Conservation (phyloP, 495 filamentous ascomycete species). For the Neurospora sp. region DNA sequence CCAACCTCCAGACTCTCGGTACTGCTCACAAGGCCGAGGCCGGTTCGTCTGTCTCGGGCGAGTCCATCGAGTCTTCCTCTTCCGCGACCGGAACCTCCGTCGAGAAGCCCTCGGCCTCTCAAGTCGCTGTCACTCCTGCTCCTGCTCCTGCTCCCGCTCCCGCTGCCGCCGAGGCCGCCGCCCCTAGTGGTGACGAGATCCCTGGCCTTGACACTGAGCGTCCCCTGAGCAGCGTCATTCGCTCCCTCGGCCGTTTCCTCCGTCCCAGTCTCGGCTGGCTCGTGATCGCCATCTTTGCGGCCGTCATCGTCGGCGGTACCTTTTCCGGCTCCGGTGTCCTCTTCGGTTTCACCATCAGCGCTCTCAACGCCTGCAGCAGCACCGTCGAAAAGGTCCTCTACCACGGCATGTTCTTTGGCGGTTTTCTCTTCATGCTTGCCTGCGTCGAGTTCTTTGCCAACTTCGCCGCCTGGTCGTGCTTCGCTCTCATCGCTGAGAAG, state of each 20-base stretch:
- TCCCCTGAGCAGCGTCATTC: slow-evolving; percentile 5
- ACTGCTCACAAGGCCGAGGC: not conserved
- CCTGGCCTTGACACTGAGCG: slow-evolving; percentile 16
- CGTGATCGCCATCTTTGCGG: slow-evolving; percentile 3
- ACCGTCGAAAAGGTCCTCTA: slow-evolving; percentile 34
- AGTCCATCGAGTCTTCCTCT: slow-evolving; percentile 1
- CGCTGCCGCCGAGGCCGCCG: not conserved
- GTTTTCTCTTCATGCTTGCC: slow-evolving; percentile 85
- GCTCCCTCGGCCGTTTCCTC: not conserved
- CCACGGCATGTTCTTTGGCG: slow-evolving; percentile 69
- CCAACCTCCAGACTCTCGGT: slow-evolving; percentile 39
- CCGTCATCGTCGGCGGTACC: slow-evolving; percentile 8
- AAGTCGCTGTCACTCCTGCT: not conserved
- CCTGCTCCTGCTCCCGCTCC: not conserved
- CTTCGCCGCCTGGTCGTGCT: slow-evolving; percentile 51
- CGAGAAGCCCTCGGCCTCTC: slow-evolving; percentile 27
- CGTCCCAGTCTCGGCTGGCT: slow-evolving; percentile 6
- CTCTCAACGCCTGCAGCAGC: slow-evolving; percentile 22
- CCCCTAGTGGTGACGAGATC: slow-evolving; percentile 24
- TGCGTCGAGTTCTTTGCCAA: slow-evolving; percentile 60
- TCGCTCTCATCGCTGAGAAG: slow-evolving; percentile 64
- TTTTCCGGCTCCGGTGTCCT: slow-evolving; percentile 20
- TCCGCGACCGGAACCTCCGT: slow-evolving; percentile 18
- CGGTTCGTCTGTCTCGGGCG: slow-evolving; percentile 1
- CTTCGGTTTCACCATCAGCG: slow-evolving; percentile 15